These are phyloP conservation scores for Panicum virgatum DNA, from an alignment of 202 grass and related monocot species.

Conservation along the genomic window DNA sequence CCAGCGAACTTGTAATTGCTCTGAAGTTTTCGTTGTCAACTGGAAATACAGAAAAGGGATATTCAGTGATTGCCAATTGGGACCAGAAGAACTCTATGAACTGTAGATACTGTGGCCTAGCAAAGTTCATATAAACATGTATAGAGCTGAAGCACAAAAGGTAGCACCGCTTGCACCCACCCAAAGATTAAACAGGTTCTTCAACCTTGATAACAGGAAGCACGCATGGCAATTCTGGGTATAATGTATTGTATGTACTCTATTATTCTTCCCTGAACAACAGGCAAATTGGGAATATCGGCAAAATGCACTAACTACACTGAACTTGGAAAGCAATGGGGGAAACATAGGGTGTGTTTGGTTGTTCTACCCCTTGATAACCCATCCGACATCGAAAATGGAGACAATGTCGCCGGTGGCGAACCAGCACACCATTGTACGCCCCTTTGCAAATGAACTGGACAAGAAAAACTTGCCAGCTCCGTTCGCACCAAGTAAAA, in stretches of 20 bases:
- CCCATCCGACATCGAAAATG: too few species aligned
- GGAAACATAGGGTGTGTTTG: not conserved
- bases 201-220: not conserved
- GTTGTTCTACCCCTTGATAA: too few species aligned
- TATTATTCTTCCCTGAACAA: not conserved
- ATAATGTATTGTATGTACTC: not conserved
- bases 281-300: not conserved
- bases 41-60: slow-evolving; percentile 33
- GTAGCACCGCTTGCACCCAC: not conserved
- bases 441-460: too few species aligned
- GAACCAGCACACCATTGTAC: too few species aligned
- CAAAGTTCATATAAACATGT: not conserved
- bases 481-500: too few species aligned
- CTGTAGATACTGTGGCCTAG: not conserved
- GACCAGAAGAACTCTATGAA: not conserved
- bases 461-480: too few species aligned
- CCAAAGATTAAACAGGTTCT: not conserved
- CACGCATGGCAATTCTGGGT: not conserved
- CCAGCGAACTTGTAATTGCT: slow-evolving; percentile 37
- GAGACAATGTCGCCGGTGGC: too few species aligned
- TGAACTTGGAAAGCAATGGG: not conserved
- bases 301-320: not conserved
- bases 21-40: slow-evolving; percentile 41
- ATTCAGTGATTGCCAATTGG: not conserved
- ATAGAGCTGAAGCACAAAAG: not conserved